A percentile compares a stretch with the other conserved stretches of the same genome.
phyloP scores from a whole-genome alignment of 805 yeast species.

The Huiozyma naganishii region DNA sequence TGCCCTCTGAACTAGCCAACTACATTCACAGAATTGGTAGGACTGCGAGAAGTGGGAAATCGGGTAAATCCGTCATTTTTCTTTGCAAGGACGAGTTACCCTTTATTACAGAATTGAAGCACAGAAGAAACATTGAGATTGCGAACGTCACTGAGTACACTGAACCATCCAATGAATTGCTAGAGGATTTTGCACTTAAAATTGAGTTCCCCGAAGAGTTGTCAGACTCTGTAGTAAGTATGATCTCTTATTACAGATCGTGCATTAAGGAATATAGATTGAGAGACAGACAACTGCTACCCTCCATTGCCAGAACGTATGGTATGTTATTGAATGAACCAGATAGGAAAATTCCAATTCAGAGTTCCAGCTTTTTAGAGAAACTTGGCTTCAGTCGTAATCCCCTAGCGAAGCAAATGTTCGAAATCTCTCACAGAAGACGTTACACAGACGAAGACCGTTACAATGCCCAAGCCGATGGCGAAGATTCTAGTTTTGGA shows the following conservation, averaged over 20 bases:
- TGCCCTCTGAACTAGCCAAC: constrained; percentile 63
- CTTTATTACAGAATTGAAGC: constrained; percentile 40
- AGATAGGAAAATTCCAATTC: constrained; percentile 13
- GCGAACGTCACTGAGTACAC: constrained; percentile 31
- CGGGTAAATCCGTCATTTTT: constrained; percentile 60
- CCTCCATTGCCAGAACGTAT: constrained; percentile 17
- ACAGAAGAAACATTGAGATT: constrained; percentile 46
- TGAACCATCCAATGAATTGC: constrained; percentile 26
- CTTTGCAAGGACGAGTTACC: constrained; percentile 45
- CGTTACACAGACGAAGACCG: background rate
- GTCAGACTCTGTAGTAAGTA: constrained; percentile 25
- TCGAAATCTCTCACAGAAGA: constrained; percentile 7
- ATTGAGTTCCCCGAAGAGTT: constrained; percentile 17
- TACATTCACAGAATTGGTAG: constrained; percentile 92
- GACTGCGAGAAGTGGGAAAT: constrained; percentile 85
- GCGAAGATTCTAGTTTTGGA: background rate
- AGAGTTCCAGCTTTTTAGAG: constrained; percentile 10
- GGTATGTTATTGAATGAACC: constrained; percentile 18
- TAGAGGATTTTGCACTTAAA: constrained; percentile 18
- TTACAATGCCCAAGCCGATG: background rate
- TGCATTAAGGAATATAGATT: constrained; percentile 26
- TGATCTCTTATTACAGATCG: constrained; percentile 30
- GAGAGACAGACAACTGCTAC: constrained; percentile 13
- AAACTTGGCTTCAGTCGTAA: constrained; percentile 17
- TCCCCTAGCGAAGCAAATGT: constrained; percentile 14